Evolutionary conservation across 2,329 filamentous ascomycete genomes (phyloP), one percentile per base, ranked within the genome.

Genomic region (Calcarisporium arbuscula): DNA sequence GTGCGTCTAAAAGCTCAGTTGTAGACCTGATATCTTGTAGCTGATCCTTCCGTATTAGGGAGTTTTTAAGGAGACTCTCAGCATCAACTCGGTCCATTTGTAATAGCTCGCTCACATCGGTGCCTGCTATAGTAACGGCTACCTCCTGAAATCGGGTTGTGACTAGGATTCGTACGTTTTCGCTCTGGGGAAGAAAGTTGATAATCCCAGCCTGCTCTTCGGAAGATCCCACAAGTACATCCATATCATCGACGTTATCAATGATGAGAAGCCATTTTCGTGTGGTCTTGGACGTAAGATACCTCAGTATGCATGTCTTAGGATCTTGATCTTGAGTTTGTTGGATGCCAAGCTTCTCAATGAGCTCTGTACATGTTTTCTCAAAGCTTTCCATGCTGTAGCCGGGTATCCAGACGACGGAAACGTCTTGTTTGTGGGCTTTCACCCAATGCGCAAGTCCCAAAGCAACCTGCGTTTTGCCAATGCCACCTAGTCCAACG

Each of bases 291-390:
- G 44, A 50, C 19, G 39, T 46, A 8, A 56, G 44, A 17, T 52
- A 42, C 2, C 15, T 28, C 9, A 73, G 64, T 47, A 82, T 77
- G 59, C 76, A 67, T 42, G 80, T 74, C 28, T 71, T 69, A 27
- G 80, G 49, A 40, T 84, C 79, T 30, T 60, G 57, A 39, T 76
- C 57, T 40, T 76, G 60, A 8, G 44, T 47, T 28, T 68, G 68
- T 4, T 71, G 20, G 6, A 56, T 39, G 2, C 36, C 28, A 19
- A 63, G 49, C 41, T n/a, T 65, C 23, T 44, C 47, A 0, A 51
- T 55, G 6, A 64, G 50, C 2, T 52, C 48, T 8, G 27, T 28
- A 28, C 57, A 63, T 12, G 56, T 57, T 35, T 60, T 50, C 15
- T 52, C 47, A 36, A 69, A 57, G 30, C 48, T 59, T 16, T 52